These are phyloP conservation scores for Stramenopiles sp. DNA, from an alignment of 352 stramenopile genomes.

Conservation along the genomic window DNA sequence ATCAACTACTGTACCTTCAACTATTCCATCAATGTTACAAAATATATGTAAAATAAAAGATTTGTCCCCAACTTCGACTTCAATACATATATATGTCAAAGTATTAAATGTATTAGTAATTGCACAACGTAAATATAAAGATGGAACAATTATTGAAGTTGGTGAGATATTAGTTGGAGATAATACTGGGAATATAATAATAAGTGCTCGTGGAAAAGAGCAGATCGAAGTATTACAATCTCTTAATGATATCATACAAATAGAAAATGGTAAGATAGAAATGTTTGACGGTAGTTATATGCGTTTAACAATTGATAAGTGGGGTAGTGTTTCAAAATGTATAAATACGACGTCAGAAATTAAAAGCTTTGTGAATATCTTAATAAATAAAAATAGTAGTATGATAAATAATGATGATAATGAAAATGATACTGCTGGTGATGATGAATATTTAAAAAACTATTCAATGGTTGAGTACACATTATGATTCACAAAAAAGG, in stretches of 20 bases:
- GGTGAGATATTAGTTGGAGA: neutral
- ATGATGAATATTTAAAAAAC: too few relatives aligned
- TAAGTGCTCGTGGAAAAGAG: neutral
- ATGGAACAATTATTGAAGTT: neutral
- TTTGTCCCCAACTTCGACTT: neutral
- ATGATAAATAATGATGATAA: neutral
- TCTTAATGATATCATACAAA: neutral
- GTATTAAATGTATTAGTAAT: slow-evolving; percentile 3
- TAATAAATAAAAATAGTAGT: neutral
- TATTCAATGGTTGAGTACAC: too few relatives aligned
- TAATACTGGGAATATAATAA: neutral
- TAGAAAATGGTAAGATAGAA: neutral
- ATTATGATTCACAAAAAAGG: too few relatives aligned
- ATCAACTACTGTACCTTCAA: neutral
- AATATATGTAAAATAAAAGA: neutral
- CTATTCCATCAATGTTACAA: neutral
- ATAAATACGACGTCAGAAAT: neutral
- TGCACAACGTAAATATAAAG: neutral
- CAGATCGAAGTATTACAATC: neutral
- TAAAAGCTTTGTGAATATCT: neutral
- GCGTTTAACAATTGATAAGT: neutral
- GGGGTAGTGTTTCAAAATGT: neutral
- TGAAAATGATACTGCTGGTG: too few relatives aligned
- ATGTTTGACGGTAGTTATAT: slow-evolving; percentile 2
- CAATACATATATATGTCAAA: neutral